Conservation (phyloP, 2,329 filamentous ascomycete species). For the Phaeosphaeria sp. region DNA sequence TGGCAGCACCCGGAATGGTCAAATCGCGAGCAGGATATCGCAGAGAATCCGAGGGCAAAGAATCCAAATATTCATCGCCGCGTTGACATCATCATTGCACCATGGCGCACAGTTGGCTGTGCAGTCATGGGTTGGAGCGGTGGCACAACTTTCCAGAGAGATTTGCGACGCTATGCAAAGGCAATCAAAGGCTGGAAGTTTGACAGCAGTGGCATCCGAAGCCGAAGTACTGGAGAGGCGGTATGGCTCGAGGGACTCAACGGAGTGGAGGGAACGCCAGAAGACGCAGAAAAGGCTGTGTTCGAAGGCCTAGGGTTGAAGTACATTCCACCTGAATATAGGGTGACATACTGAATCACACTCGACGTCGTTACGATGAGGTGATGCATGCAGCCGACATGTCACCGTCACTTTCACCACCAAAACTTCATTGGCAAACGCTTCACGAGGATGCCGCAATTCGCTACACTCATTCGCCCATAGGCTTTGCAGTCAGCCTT, state of each 20-base stretch:
- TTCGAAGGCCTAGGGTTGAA: slow-evolving; percentile 76
- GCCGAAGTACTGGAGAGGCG: slow-evolving; percentile 71
- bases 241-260: slow-evolving; percentile 67
- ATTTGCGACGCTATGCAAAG: slow-evolving; percentile 81
- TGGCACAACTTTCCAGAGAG: slow-evolving; percentile 87
- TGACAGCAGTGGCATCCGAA: slow-evolving; percentile 85
- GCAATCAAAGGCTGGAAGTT: slow-evolving; percentile 78
- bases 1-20: slow-evolving; percentile 75
- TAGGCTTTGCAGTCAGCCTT: neutral
- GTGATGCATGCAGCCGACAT: neutral
- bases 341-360: slow-evolving; percentile 51
- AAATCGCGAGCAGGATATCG: slow-evolving; percentile 45
- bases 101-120: slow-evolving; percentile 88
- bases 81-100: slow-evolving; percentile 89
- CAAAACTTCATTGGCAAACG: neutral
- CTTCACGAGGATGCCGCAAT: neutral
- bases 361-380: neutral
- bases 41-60: slow-evolving; percentile 50
- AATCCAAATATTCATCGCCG: slow-evolving; percentile 80
- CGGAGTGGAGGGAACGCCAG: slow-evolving; percentile 59
- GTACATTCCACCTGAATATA: slow-evolving; percentile 51
- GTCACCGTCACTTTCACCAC: neutral
- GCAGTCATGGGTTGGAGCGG: slow-evolving; percentile 89
- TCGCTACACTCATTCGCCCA: neutral
- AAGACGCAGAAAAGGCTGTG: slow-evolving; percentile 77